Percentiles rank a stretch among this genome's conserved stretches.
phyloP scores from a whole-genome alignment of 495 filamentous ascomycete genomes.

The Aspergillus asperescens region DNA sequence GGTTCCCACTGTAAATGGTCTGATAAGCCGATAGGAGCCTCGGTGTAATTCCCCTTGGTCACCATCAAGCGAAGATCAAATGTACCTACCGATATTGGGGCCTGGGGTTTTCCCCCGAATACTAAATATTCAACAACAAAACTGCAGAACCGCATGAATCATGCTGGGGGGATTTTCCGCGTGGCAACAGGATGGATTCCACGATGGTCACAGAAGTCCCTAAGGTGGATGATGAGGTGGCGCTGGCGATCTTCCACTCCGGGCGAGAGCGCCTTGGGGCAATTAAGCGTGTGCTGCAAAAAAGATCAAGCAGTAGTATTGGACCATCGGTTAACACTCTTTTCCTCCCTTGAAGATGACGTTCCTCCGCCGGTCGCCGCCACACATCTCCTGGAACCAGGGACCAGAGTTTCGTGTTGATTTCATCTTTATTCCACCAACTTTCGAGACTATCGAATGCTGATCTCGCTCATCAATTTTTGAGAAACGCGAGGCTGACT shows the following conservation, averaged over 20 bases:
- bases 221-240: slow-evolving; percentile 8
- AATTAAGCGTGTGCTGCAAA: not conserved
- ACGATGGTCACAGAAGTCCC: not conserved
- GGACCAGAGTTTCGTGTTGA: not conserved
- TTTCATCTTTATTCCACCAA: not conserved
- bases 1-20: not conserved
- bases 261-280: not conserved
- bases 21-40: slow-evolving; percentile 27
- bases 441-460: not conserved
- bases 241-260: slow-evolving; percentile 2
- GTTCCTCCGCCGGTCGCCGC: not conserved
- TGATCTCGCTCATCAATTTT: not conserved
- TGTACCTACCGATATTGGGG: not conserved
- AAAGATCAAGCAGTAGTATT: slow-evolving; percentile 1
- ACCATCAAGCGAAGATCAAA: slow-evolving; percentile 8
- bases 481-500: not conserved
- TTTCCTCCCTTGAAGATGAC: not conserved
- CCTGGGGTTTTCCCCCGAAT: not conserved
- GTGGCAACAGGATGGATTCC: not conserved
- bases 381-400: not conserved
- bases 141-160: not conserved
- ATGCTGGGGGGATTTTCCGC: slow-evolving; percentile 3
- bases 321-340: not conserved
- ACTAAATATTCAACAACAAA: not conserved
- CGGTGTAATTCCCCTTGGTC: slow-evolving; percentile 31